Base-by-base conservation (phyloP, 495 filamentous ascomycete genomes). In the Ascodesmis nigricans region DNA sequence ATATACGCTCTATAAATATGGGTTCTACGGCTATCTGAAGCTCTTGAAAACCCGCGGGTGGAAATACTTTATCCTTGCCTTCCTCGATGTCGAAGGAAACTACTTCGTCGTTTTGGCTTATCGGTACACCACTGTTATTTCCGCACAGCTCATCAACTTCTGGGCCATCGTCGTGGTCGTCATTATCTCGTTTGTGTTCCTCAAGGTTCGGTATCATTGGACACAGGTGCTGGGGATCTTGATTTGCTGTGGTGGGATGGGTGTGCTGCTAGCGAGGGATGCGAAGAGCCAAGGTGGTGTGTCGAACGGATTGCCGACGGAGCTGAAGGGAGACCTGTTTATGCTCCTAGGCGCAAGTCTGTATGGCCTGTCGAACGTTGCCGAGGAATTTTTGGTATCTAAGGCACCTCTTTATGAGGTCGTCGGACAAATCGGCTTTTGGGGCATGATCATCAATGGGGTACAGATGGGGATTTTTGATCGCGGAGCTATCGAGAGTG, bases 141-240 rank as follows among this genome's bases (percentile, higher is more conserved):
- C 78, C 33, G 82, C 78, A 5, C 83, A 93, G 58, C 64, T 97
- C 21, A 82, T 97, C 57, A 91, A 91, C 63, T 95, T 97, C 66
- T 97, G 87, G 84, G 75, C 83, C 44, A 97, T 97, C 40, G 78
- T 84, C 13, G 71, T 87, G 37, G 87, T 97, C 18, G 81, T 95
- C 17, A 51, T 74, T 40, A 55, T 93, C 46, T 92, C 83, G 5
- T 78, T 83, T 56, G 29, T 71, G 28, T 62, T 92, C 50, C 66
- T 97, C 16, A 61, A 60, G 22, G 87, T 97, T 16, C 78, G 87
- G 35, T 97, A 97, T 61, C 77, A 80, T 54, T 55, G 64, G 45
- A 64, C 75, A 16, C 90, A 95, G 57, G 67, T 91, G 36, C 35
- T 64, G 16, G 87, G 87, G 22, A 93, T 97, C 52, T 44, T 91